Evolutionary conservation across 805 yeast species (phyloP), one percentile per base, ranked within the genome.

Genomic region (Teunomyces atbi): DNA sequence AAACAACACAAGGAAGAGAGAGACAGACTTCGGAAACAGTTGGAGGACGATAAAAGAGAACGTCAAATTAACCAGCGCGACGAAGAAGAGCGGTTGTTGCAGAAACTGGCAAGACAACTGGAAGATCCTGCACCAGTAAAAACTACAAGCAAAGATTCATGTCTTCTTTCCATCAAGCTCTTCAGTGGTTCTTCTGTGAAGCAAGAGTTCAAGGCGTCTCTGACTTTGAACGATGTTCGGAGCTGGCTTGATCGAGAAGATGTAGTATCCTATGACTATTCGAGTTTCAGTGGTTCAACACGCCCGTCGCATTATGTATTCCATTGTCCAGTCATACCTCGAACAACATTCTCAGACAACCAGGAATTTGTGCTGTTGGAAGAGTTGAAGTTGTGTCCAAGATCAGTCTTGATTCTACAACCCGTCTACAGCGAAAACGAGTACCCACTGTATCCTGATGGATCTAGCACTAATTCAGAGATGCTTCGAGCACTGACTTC

Each of bases 321-420:
- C 50, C 70, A 64, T 47, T 54, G 63, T 35, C 75, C 76, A 4
- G 55, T 55, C 2, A 39, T 65, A 12, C 89, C 84, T 49, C 67
- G 82, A 2, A 77, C 74, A 3, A 77, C 80, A 0, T 72, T 56
- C 45, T 47, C 62, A 10, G 68, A 65, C 23, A 86, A 84, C 42
- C 92, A 89, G 54, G 73, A 74, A 46, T 65, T 56, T 37, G 55
- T 66, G 48, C 65, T 81, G 2, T 67, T 90, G 32, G 60, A 60
- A 20, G 76, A 71, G 3, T 68, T 90, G 45, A 82, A 80, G 18
- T 67, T 90, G 43, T 74, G 79, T 12, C 91, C 92, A 2, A 73
- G 95, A 47, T 83, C 95, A 8, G 88, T 86, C 0, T 63, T 90
- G 41, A 82, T 88, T 19, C 68, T 90, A 52, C 86, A 86, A 58